These are phyloP conservation scores for Leccinum uliginosum DNA, from an alignment of 768 basidiomycete genomes.

Conservation along the genomic window DNA sequence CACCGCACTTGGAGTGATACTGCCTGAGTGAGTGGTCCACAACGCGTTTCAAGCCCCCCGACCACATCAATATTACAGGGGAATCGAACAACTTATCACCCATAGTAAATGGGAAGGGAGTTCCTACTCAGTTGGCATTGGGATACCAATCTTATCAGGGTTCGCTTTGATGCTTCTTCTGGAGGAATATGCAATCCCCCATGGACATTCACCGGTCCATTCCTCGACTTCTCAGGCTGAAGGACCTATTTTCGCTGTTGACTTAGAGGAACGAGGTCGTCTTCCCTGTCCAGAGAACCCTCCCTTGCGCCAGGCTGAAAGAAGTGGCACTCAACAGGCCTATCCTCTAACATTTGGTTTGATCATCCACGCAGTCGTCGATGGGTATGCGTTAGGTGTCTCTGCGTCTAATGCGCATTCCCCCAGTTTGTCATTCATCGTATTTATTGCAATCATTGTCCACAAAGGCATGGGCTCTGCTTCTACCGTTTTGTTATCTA, in stretches of 20 bases:
- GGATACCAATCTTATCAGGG: conserved; percentile 61
- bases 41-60: neutral
- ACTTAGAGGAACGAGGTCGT: conserved; percentile 54
- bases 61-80: conserved; percentile 40
- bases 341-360: conserved; percentile 82
- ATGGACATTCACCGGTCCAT: conserved; percentile 37
- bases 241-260: conserved; percentile 49
- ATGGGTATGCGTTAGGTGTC: conserved; percentile 90
- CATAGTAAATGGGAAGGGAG: conserved; percentile 30
- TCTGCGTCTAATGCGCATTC: conserved; percentile 46
- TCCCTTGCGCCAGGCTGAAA: conserved; percentile 1
- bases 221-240: conserved; percentile 12
- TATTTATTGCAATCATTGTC: conserved; percentile 86
- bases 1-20: conserved; percentile 85
- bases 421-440: conserved; percentile 65
- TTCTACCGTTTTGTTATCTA: conserved; percentile 1
- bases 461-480: conserved; percentile 68
- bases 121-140: conserved; percentile 51
- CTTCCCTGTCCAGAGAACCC: conserved; percentile 20
- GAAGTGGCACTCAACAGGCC: conserved; percentile 37
- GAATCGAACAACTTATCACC: conserved; percentile 57
- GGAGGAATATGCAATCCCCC: conserved; percentile 56
- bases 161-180: conserved; percentile 55
- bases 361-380: conserved; percentile 82
- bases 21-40: conserved; percentile 74